These are phyloP conservation scores for Vinca minor DNA, from an alignment of 257 asterid genomes.

Conservation along the genomic window DNA sequence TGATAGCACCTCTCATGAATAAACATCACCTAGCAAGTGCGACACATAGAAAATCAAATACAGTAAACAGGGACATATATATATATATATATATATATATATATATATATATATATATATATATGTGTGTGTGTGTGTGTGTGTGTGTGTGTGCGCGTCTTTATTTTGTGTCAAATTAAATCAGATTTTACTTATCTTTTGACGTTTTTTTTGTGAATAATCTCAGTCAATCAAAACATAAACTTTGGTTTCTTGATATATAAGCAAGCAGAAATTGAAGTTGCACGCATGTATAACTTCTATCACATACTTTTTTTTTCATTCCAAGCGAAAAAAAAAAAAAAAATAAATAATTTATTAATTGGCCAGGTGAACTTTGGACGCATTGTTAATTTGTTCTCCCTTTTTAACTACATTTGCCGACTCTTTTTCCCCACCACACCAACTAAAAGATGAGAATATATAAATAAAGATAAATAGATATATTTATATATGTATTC, in stretches of 20 bases:
- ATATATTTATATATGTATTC: conserved; percentile 20
- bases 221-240: conserved; percentile 7
- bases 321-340: not conserved
- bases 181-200: not conserved
- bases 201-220: not conserved
- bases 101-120: too few relatives aligned
- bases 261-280: conserved; percentile 11
- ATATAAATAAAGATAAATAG: conserved; percentile 1
- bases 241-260: conserved; percentile 2
- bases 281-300: conserved; percentile 7
- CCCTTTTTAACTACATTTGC: not conserved
- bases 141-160: too few relatives aligned
- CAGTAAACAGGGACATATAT: too few relatives aligned
- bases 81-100: too few relatives aligned
- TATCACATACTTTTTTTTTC: not conserved
- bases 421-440: conserved; percentile 15
- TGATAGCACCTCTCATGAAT: too few relatives aligned
- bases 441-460: conserved; percentile 12
- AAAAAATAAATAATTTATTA: not conserved
- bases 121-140: too few relatives aligned
- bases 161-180: too few relatives aligned
- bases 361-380: not conserved
- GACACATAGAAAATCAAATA: too few relatives aligned
- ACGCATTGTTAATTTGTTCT: not conserved
- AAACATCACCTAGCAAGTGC: too few relatives aligned